A percentile compares a stretch with the other conserved stretches of the same genome.
phyloP scores from a whole-genome alignment of 2,329 filamentous ascomycete genomes.

The Ilyonectria mors-panacis region DNA sequence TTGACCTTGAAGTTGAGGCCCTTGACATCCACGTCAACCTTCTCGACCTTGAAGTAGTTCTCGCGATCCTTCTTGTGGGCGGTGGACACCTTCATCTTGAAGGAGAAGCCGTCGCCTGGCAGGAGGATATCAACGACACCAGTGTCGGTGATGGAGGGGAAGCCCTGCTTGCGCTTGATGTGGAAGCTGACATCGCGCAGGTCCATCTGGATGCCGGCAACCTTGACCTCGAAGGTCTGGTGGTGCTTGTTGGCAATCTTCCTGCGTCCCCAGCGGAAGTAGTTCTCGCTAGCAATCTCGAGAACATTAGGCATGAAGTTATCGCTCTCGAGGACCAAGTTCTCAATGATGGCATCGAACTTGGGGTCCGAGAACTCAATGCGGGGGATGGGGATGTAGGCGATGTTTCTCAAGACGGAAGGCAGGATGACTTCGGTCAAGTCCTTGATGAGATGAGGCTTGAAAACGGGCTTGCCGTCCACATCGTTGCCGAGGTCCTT shows the following conservation, averaged over 20 bases:
- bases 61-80: constrained; percentile 81
- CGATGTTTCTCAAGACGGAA: constrained; percentile 83
- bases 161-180: constrained; percentile 94
- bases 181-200: constrained; percentile 93
- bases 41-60: constrained; percentile 96
- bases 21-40: constrained; percentile 86
- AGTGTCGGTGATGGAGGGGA: constrained; percentile 88
- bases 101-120: constrained; percentile 88
- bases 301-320: constrained; percentile 95
- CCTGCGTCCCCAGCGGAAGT: constrained; percentile 95
- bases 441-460: constrained; percentile 93
- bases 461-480: constrained; percentile 89
- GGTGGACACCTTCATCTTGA: constrained; percentile 90
- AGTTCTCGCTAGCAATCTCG: constrained; percentile 92
- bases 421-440: constrained; percentile 90
- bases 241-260: constrained; percentile 84
- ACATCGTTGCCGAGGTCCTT: constrained; percentile 88
- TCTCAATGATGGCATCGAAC: constrained; percentile 92
- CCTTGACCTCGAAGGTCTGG: constrained; percentile 86
- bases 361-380: constrained; percentile 91
- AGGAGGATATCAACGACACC: constrained; percentile 92
- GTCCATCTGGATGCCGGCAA: constrained; percentile 94
- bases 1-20: constrained; percentile 90
- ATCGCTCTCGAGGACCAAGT: constrained; percentile 94
- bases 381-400: constrained; percentile 92